Evolutionary conservation across 352 stramenopile genomes (phyloP), one percentile per base, ranked within the genome.

Genomic region (Pythium myriotylum): DNA sequence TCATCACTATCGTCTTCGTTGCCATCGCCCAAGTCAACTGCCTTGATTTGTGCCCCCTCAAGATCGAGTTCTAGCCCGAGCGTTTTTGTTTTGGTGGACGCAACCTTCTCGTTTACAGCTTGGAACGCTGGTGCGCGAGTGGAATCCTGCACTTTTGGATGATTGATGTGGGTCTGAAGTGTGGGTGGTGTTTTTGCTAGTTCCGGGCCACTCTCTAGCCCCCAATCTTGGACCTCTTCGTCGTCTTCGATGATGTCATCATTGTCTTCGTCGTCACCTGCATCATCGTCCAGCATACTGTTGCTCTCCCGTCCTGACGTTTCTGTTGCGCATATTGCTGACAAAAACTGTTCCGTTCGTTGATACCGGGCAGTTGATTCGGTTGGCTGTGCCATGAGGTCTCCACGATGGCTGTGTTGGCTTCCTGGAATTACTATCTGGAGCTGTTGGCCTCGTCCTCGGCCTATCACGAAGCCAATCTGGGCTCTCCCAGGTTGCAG

Each of bases 161-260:
- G 41, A 26, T 12, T 23, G 41, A 26, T 5, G 41, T 48, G 23
- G 37, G 17, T 16, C 37, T 43, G 37, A 20, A 43, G 4, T 43
- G 17, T n/a, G 37, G 41, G 8, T 24, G 41, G 41, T 24, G 3
- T 35, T 35, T 35, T 10, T 35, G 29, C 9, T 17, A 26, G 17
- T 26, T 48, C 37, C 5, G 37, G 4, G 4, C 17, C 37, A 14
- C 5, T 14, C 19, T 56, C 63, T 3, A 70, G 35, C 14, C 49
- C 57, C 64, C 64, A 72, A 46, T 67, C 64, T 46, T 72, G 57
- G 1, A 72, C 57, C 27, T 64, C 52, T 47, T 72, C 64, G 10
- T 51, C 64, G 17, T 65, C 62, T 20, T 63, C 53, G 2, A 45
- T 48, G 22, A 67, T 52, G 27, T 68, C 61, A 14, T 62, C 51